phyloP scores from a whole-genome alignment of 805 yeast species.

The Lachancea nothofagi region DNA sequence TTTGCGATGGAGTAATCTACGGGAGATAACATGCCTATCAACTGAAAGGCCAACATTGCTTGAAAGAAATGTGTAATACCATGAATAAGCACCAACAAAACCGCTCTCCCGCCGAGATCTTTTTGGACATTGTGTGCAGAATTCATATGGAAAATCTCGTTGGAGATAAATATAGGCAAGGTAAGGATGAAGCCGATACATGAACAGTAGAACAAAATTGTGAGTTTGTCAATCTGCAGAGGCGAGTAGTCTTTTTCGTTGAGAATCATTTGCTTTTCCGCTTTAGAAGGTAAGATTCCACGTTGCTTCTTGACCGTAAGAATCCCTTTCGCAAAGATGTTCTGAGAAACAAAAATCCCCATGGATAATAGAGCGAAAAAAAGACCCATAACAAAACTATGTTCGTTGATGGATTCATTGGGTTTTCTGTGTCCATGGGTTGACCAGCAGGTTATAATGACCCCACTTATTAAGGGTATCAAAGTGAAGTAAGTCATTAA shows the following conservation, averaged over 20 bases:
- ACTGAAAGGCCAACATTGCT: constrained; percentile 68
- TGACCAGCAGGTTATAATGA: constrained; percentile 69
- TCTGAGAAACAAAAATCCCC: constrained; percentile 68
- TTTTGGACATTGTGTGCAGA: constrained; percentile 23
- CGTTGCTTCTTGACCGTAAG: constrained; percentile 42
- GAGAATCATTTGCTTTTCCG: constrained; percentile 17
- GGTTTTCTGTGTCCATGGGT: constrained; percentile 8
- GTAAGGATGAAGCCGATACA: constrained; percentile 62
- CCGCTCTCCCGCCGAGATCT: constrained; percentile 28
- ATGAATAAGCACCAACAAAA: constrained; percentile 47
- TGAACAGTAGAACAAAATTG: constrained; percentile 68
- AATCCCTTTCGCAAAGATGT: constrained; percentile 71
- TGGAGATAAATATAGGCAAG: constrained; percentile 56
- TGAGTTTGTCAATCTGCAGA: constrained; percentile 55
- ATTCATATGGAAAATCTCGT: constrained; percentile 40
- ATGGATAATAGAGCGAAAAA: constrained; percentile 38
- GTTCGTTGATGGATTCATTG: neutral
- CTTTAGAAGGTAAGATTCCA: constrained; percentile 22
- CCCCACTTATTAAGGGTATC: constrained; percentile 75
- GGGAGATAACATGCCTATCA: constrained; percentile 66
- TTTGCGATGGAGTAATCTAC: constrained; percentile 77
- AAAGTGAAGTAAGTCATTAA: constrained; percentile 69
- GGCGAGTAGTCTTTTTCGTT: constrained; percentile 24
- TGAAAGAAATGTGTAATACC: constrained; percentile 68
- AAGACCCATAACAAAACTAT: constrained; percentile 30